A percentile compares a stretch with the other conserved stretches of the same genome.
These are phyloP conservation scores for Prunus yedoensis DNA, from an alignment of 331 rosid genomes.

Conservation along the genomic window DNA sequence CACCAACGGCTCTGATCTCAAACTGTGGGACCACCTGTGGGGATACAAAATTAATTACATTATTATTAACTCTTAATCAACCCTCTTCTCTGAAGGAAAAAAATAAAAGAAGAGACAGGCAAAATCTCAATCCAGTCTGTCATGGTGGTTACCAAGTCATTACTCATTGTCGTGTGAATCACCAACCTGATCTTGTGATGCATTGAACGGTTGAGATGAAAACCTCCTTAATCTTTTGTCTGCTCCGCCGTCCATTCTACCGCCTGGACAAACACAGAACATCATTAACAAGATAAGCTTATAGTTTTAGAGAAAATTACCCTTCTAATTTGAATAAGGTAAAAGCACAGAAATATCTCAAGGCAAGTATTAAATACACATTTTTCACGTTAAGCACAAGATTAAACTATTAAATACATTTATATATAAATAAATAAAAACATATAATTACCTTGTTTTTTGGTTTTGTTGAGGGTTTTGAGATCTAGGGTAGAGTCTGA, in stretches of 20 bases:
- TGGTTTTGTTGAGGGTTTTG: slow-evolving; percentile 15
- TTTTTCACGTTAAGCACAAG: too few species aligned
- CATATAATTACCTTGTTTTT: neutral
- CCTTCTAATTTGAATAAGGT: neutral
- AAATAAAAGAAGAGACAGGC: too few species aligned
- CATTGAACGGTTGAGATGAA: slow-evolving; percentile 30
- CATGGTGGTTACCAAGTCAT: too few species aligned
- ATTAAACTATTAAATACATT: too few species aligned
- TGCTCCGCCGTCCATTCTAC: slow-evolving; percentile 32
- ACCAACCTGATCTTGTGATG: slow-evolving; percentile 51
- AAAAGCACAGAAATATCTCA: slow-evolving; percentile 3
- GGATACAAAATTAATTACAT: neutral
- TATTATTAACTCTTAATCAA: neutral
- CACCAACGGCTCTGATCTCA: slow-evolving; percentile 25
- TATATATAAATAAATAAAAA: too few species aligned
- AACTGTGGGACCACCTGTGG: slow-evolving; percentile 64
- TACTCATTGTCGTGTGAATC: too few species aligned
- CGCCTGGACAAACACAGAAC: slow-evolving; percentile 21
- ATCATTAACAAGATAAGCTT: neutral
- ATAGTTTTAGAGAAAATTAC: neutral
- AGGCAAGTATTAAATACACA: too few species aligned
- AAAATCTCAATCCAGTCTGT: too few species aligned
- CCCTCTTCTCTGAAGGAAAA: neutral
- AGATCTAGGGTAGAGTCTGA: slow-evolving; percentile 70
- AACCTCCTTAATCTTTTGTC: slow-evolving; percentile 32